These are phyloP conservation scores for Vitis rotundifolia DNA, from an alignment of 164 flowering plant species.

Conservation along the genomic window DNA sequence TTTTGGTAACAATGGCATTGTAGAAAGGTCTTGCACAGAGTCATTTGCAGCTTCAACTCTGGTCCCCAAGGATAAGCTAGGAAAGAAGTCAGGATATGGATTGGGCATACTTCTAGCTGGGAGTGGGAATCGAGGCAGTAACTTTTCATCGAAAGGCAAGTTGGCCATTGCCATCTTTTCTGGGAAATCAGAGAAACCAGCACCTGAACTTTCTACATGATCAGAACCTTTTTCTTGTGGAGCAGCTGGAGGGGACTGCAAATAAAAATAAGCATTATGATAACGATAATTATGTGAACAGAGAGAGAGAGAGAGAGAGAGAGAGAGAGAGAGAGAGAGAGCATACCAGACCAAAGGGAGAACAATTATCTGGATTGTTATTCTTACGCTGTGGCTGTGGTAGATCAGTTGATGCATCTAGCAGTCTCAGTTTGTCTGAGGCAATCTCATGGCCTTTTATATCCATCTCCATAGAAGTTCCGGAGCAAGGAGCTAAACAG, in stretches of 20 bases:
- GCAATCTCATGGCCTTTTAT: constrained; percentile 31
- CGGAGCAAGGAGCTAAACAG: constrained; percentile 39
- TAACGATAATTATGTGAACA: background rate
- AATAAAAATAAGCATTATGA: constrained; percentile 11
- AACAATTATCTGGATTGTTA: constrained; percentile 28
- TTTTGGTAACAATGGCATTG: constrained; percentile 72
- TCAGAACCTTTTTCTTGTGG: constrained; percentile 42
- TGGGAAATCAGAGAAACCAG: constrained; percentile 46
- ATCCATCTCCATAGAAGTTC: constrained; percentile 37
- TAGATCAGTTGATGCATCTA: constrained; percentile 37
- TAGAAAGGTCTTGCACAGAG: constrained; percentile 39
- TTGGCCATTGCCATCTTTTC: constrained; percentile 52
- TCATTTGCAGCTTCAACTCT: constrained; percentile 36
- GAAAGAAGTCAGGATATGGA: constrained; percentile 52
- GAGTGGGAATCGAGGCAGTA: constrained; percentile 46
- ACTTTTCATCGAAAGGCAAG: constrained; percentile 58
- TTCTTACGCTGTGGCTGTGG: constrained; percentile 31
- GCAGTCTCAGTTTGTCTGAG: constrained; percentile 29
- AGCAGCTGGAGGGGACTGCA: constrained; percentile 53
- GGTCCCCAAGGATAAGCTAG: constrained; percentile 70
- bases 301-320: background rate
- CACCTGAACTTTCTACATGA: constrained; percentile 33
- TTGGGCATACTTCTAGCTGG: constrained; percentile 38
- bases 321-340: constrained; percentile 12
- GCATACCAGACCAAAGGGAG: constrained; percentile 53